Evolutionary conservation across 2,329 filamentous ascomycete genomes (phyloP).

Genomic region (Epichloe aotearoae): DNA sequence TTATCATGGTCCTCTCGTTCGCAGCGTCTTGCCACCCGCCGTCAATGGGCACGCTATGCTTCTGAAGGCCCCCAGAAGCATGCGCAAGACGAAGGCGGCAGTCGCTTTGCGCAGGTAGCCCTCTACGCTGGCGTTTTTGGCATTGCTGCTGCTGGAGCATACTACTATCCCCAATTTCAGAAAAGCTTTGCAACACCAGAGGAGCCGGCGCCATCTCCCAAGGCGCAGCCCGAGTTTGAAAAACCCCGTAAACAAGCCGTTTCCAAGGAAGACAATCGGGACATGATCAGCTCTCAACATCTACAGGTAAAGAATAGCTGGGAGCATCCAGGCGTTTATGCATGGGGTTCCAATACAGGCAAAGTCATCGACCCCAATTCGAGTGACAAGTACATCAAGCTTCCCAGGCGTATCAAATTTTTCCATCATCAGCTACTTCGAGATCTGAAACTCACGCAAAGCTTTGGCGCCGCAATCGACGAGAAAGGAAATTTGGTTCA

Average conservation of each 20-base stretch:
- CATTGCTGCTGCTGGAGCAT: slow-evolving; percentile 24
- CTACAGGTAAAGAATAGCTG: slow-evolving; percentile 73
- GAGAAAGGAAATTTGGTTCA: slow-evolving; percentile 83
- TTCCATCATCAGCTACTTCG: slow-evolving; percentile 77
- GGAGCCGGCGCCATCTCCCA: slow-evolving; percentile 10
- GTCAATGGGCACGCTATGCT: slow-evolving; percentile 19
- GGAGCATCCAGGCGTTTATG: slow-evolving; percentile 77
- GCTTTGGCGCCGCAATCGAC: slow-evolving; percentile 74
- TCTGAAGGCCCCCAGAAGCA: slow-evolving; percentile 11
- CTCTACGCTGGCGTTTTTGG: slow-evolving; percentile 22
- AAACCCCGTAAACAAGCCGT: slow-evolving; percentile 41
- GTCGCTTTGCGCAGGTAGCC: slow-evolving; percentile 7
- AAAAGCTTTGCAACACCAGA: slow-evolving; percentile 10
- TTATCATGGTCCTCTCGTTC: slow-evolving; percentile 12
- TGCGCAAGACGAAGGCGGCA: slow-evolving; percentile 14
- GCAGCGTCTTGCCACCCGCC: slow-evolving; percentile 10
- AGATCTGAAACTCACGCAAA: slow-evolving; percentile 72
- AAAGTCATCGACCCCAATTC: slow-evolving; percentile 77
- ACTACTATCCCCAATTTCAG: slow-evolving; percentile 25
- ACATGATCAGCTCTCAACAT: slow-evolving; percentile 73
- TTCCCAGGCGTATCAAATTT: slow-evolving; percentile 61
- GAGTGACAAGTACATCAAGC: slow-evolving; percentile 64
- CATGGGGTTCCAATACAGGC: slow-evolving; percentile 82
- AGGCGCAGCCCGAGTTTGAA: slow-evolving; percentile 54
- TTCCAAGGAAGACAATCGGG: slow-evolving; percentile 59